A percentile compares a stretch with the other conserved stretches of the same genome.
Evolutionary conservation across 2,329 filamentous ascomycete species (phyloP).

Genomic region (Purpureocillium lavendulum): DNA sequence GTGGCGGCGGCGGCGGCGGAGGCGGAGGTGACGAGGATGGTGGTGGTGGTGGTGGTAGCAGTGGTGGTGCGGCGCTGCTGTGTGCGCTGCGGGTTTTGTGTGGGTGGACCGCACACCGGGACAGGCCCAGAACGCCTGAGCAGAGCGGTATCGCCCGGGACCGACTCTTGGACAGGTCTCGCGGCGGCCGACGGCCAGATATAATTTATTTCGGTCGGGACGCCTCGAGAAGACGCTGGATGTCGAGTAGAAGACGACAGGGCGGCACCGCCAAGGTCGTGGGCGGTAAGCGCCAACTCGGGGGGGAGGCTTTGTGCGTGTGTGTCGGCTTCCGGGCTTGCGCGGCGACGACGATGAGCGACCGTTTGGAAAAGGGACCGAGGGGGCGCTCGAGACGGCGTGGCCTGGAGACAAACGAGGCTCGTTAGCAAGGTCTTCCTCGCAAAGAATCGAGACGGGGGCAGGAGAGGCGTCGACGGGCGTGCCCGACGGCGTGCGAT

Average conservation of each 20-base stretch:
- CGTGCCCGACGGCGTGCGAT: slow-evolving; percentile 2
- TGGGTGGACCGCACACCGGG: slow-evolving; percentile 13
- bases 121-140: slow-evolving; percentile 1
- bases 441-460: slow-evolving; percentile 1
- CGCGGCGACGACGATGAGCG: slow-evolving; percentile 19
- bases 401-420: slow-evolving; percentile 1
- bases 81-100: slow-evolving; percentile 25
- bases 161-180: slow-evolving; percentile 13
- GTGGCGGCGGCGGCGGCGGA: slow-evolving; percentile 3
- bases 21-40: slow-evolving; percentile 4
- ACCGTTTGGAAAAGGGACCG: slow-evolving; percentile 3
- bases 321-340: slow-evolving; percentile 16
- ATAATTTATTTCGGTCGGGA: slow-evolving; percentile 4
- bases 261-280: slow-evolving; percentile 18
- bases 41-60: slow-evolving; percentile 5
- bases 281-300: slow-evolving; percentile 25
- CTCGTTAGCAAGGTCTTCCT: slow-evolving; percentile 5
- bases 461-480: slow-evolving; percentile 2
- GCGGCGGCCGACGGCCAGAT: slow-evolving; percentile 3
- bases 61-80: slow-evolving; percentile 11
- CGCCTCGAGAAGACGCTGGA: slow-evolving; percentile 8
- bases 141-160: slow-evolving; percentile 15
- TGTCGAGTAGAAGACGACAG: slow-evolving; percentile 14
- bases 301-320: slow-evolving; percentile 1
- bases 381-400: slow-evolving; percentile 11